Evolutionary conservation across 2,329 filamentous ascomycete species (phyloP).

Genomic region (Acephala macrosclerotiorum): DNA sequence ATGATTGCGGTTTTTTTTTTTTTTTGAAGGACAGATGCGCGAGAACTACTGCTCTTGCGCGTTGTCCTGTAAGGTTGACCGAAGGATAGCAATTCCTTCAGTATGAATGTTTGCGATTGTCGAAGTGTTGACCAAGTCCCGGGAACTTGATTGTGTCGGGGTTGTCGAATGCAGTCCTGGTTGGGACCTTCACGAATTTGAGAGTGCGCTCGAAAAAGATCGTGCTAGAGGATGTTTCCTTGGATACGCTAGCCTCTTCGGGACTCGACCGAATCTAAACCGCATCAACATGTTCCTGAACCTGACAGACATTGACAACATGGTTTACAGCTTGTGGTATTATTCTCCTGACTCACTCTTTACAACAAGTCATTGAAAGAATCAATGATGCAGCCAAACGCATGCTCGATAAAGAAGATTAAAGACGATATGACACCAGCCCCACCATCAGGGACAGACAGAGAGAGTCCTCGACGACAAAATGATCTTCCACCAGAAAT

Average conservation of each 20-base stretch:
- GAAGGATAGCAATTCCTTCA: conserved; percentile 39
- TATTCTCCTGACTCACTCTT: neutral
- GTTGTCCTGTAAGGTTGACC: conserved; percentile 34
- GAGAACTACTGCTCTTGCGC: conserved; percentile 43
- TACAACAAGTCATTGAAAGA: neutral
- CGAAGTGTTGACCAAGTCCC: conserved; percentile 30
- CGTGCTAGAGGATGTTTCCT: neutral
- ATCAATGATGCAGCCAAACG: conserved; percentile 37
- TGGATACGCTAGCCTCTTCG: neutral
- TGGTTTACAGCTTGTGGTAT: neutral
- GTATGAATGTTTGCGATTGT: conserved; percentile 15
- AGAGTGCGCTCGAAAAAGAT: neutral
- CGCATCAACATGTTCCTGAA: neutral
- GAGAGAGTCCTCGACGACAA: conserved; percentile 17
- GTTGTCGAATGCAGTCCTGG: conserved; percentile 22
- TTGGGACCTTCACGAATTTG: conserved; percentile 26
- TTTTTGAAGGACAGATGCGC: conserved; percentile 55
- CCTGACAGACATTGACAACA: neutral
- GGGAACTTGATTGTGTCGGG: conserved; percentile 34
- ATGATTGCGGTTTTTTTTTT: conserved; percentile 64
- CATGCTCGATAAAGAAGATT: conserved; percentile 35
- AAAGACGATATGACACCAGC: conserved; percentile 37
- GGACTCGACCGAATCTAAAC: neutral
- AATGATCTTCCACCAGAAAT: conserved; percentile 51
- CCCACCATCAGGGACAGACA: conserved; percentile 11